Percentiles rank a stretch among this genome's conserved stretches.
phyloP scores from a whole-genome alignment of 371 early-diverging fungal species.

The Capniomyces stellatus region DNA sequence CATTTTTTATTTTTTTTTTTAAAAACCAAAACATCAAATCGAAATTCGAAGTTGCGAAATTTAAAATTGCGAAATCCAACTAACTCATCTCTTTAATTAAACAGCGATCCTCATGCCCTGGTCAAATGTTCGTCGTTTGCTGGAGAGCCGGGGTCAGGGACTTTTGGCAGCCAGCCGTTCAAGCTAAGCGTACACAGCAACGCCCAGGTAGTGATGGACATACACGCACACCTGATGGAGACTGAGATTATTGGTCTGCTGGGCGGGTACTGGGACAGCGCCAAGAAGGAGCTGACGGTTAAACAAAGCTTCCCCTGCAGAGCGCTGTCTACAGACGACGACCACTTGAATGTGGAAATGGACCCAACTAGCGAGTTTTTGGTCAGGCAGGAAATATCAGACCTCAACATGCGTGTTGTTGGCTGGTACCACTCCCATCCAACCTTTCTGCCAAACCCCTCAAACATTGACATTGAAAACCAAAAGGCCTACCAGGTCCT shows the following conservation, averaged over 20 bases:
- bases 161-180: constrained; percentile 57
- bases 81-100: too few species aligned
- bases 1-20: too few species aligned
- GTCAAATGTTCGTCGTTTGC: constrained; percentile 59
- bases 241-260: constrained; percentile 74
- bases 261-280: constrained; percentile 53
- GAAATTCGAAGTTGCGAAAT: too few species aligned
- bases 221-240: constrained; percentile 70
- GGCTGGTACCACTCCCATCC: constrained; percentile 87
- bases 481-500: constrained; percentile 57
- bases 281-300: constrained; percentile 30
- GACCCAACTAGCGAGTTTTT: constrained; percentile 64
- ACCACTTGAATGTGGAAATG: constrained; percentile 73
- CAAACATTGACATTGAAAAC: constrained; percentile 58
- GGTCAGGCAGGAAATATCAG: constrained; percentile 49
- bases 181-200: constrained; percentile 47
- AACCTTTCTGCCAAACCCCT: constrained; percentile 53
- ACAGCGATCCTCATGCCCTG: constrained; percentile 60
- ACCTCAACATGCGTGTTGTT: constrained; percentile 50
- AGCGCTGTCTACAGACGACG: constrained; percentile 46
- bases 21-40: too few species aligned
- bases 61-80: too few species aligned
- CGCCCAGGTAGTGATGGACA: constrained; percentile 64
- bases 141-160: constrained; percentile 46
- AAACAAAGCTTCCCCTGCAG: constrained; percentile 52